These are phyloP conservation scores for Boletales sp. DNA, from an alignment of 768 basidiomycete species.

Conservation along the genomic window DNA sequence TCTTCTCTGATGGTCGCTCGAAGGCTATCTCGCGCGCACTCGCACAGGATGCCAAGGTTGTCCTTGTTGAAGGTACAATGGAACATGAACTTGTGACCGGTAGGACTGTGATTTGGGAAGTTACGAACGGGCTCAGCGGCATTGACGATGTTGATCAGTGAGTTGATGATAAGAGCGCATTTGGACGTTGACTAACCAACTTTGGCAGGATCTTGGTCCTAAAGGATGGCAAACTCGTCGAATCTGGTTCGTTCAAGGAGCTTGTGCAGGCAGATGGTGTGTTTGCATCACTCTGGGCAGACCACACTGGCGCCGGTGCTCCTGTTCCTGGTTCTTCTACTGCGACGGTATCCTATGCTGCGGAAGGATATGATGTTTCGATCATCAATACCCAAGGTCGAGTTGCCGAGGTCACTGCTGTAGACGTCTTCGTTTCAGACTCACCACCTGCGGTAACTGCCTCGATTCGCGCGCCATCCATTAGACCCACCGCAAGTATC, in stretches of 20 bases:
- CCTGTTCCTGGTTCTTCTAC: conserved; percentile 33
- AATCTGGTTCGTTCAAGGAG: conserved; percentile 77
- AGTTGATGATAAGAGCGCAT: conserved; percentile 19
- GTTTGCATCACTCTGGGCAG: conserved; percentile 87
- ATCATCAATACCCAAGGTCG: conserved; percentile 14
- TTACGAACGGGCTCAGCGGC: conserved; percentile 30
- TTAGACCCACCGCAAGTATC: conserved; percentile 20
- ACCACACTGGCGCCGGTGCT: conserved; percentile 64
- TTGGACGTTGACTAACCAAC: neutral
- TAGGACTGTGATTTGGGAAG: conserved; percentile 30
- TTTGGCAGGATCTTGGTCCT: conserved; percentile 77
- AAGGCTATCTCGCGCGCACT: conserved; percentile 23
- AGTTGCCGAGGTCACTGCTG: conserved; percentile 19
- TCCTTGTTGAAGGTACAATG: conserved; percentile 25
- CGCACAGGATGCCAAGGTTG: conserved; percentile 21
- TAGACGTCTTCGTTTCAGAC: conserved; percentile 2
- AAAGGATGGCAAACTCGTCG: conserved; percentile 84
- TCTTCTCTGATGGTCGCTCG: conserved; percentile 34
- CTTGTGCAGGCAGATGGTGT: conserved; percentile 66
- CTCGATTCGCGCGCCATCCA: conserved; percentile 20
- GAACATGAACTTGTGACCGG: conserved; percentile 13
- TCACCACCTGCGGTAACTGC: conserved; percentile 13
- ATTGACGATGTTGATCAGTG: conserved; percentile 62
- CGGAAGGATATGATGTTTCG: conserved; percentile 26
- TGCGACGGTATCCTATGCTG: conserved; percentile 21